These are phyloP conservation scores for Exophiala spinifera DNA, from an alignment of 2,329 filamentous ascomycete species.

Conservation along the genomic window DNA sequence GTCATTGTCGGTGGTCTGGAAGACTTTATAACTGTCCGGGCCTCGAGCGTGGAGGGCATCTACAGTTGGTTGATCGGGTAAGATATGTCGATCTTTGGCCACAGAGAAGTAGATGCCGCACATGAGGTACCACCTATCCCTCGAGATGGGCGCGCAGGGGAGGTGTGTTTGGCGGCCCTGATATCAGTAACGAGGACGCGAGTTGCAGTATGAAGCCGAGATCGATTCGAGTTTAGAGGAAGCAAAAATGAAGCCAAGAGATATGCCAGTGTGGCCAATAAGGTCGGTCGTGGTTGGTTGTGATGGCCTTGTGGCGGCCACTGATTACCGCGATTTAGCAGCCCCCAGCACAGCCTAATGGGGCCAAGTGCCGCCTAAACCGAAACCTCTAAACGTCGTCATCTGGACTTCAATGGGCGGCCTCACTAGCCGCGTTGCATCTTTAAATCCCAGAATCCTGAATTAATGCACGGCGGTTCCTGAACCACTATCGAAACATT, in stretches of 20 bases:
- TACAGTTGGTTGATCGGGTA: slow-evolving; percentile 42
- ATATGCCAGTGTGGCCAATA: no score
- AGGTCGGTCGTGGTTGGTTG: no score
- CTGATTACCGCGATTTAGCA: no score
- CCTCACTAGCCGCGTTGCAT: neutral
- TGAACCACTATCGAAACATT: neutral
- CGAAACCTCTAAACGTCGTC: neutral
- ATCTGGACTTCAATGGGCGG: neutral
- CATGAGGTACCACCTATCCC: slow-evolving; percentile 39
- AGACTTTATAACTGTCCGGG: slow-evolving; percentile 40
- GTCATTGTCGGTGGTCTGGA: slow-evolving; percentile 28
- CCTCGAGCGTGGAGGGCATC: slow-evolving; percentile 41
- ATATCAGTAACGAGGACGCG: no score
- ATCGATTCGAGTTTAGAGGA: no score
- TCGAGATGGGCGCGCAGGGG: no score
- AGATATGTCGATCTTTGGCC: slow-evolving; percentile 51
- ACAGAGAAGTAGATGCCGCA: slow-evolving; percentile 55
- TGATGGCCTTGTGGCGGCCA: no score
- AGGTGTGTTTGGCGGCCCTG: no score
- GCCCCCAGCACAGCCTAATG: no score
- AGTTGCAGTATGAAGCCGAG: no score
- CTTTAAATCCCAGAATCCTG: neutral
- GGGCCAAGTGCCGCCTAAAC: no score
- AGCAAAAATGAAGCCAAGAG: no score
- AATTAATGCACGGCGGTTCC: neutral